Evolutionary conservation across 2,329 filamentous ascomycete genomes (phyloP).

Genomic region (Rachicladosporium sp.): DNA sequence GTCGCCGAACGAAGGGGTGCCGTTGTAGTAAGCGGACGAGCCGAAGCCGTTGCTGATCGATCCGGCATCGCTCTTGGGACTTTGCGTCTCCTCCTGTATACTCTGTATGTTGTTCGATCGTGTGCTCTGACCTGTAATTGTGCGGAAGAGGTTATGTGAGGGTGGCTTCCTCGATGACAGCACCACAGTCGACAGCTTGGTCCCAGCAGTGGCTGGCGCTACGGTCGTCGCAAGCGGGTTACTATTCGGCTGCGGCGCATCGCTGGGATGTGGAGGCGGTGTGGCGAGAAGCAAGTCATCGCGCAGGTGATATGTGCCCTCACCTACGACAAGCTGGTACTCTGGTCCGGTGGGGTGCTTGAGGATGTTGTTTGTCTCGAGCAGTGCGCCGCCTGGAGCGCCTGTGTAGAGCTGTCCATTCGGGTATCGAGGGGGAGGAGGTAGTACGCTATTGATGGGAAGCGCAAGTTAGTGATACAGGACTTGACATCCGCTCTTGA

Average conservation of each 20-base stretch:
- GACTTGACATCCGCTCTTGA: no score
- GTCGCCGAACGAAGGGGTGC: constrained; percentile 63
- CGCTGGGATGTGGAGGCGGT: constrained; percentile 88
- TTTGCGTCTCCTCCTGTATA: constrained; percentile 36
- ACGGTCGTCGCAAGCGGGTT: constrained; percentile 83
- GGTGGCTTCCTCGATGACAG: constrained; percentile 44
- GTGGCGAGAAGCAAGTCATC: constrained; percentile 89
- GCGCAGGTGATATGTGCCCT: constrained; percentile 84
- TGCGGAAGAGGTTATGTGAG: constrained; percentile 29
- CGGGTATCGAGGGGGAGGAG: constrained; percentile 76
- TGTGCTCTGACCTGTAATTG: constrained; percentile 29
- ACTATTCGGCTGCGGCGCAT: constrained; percentile 72
- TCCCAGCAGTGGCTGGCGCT: constrained; percentile 71
- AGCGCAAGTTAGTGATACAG: neutral
- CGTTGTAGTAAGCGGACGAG: constrained; percentile 19
- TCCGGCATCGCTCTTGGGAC: constrained; percentile 32
- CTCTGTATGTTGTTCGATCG: constrained; percentile 27
- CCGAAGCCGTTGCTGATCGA: constrained; percentile 30
- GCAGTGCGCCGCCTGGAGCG: constrained; percentile 53
- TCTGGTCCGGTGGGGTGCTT: constrained; percentile 69
- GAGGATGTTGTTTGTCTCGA: constrained; percentile 89
- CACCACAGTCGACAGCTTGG: constrained; percentile 66
- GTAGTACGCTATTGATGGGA: constrained; percentile 54
- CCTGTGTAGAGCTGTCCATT: constrained; percentile 58
- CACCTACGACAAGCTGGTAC: constrained; percentile 82